Evolutionary conservation across 352 stramenopile species (phyloP), one percentile per base, ranked within the genome.

Genomic region (Globisporangium irregulare): DNA sequence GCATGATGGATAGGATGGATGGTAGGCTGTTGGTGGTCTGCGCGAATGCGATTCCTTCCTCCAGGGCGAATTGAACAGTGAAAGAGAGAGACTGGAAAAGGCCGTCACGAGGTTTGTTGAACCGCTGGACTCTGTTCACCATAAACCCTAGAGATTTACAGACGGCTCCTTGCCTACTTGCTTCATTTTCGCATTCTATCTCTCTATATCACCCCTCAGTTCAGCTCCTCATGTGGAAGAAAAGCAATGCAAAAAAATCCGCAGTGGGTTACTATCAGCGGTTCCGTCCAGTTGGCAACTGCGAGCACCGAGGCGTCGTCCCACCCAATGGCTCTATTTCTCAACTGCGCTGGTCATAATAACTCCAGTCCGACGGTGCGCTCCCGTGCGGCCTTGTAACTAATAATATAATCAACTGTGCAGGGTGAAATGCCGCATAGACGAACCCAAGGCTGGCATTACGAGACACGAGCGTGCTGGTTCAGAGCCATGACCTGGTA

Each of bases 211-310:
- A 38, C 32, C 12, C 2, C 14, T n/a, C 41, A 22, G 41, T 8
- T 8, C 6, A 20, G 14, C 38, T 38, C 8, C 32, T 38, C 5
- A 10, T 20, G 15, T 50, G 41, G 41, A 50, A 50, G 41, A 50
- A 50, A 20, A 20, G 41, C 41, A 20, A 18, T 58, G 56, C 41
- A 1, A 51, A 62, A 24, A 62, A 62, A 59, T 59, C 53, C 25
- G 27, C 34, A 32, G 10, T 61, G 56, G 56, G 29, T 61, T 61
- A 20, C 56, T 43, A 32, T 24, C 56, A 32, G 14, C 18, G 34
- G 15, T 50, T 62, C 29, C 5, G 57, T 62, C 15, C 57, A 62
- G 57, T 50, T n/a, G 57, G 57, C 57, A 62, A 62, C 57, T 62
- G 57, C 57, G 38, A 59, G 25, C 34, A 32, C 12, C 54, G 24